phyloP scores from a whole-genome alignment of 1,284 basidiomycete species.

The Golubevia sp. region DNA sequence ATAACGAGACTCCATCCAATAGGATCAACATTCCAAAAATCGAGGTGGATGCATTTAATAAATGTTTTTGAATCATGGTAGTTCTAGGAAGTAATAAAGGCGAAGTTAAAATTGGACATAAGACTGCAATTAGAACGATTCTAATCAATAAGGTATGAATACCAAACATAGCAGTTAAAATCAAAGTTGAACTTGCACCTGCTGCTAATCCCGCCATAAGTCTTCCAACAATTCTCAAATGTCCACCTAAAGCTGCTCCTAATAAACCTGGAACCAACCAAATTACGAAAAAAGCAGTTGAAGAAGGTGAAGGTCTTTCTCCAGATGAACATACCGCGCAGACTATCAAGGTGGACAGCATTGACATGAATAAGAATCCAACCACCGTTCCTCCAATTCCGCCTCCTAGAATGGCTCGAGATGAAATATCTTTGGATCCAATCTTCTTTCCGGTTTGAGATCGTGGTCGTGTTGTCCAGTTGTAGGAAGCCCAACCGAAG shows the following conservation, averaged over 20 bases:
- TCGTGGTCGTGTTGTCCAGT: constrained; percentile 25
- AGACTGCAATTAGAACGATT: constrained; percentile 27
- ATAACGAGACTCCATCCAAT: constrained; percentile 40
- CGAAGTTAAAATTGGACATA: constrained; percentile 28
- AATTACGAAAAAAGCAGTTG: constrained; percentile 26
- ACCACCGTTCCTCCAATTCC: constrained; percentile 35
- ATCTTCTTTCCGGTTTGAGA: constrained; percentile 5
- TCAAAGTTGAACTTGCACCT: constrained; percentile 25
- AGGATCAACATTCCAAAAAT: constrained; percentile 36
- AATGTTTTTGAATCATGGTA: constrained; percentile 23
- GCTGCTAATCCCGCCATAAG: constrained; percentile 26
- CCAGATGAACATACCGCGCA: constrained; percentile 21
- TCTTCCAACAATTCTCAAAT: constrained; percentile 19
- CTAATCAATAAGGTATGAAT: constrained; percentile 44
- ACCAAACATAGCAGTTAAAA: constrained; percentile 45
- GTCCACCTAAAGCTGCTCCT: constrained; percentile 28
- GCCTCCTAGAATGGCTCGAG: constrained; percentile 19
- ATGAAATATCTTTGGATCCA: constrained; percentile 1
- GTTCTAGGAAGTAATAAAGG: constrained; percentile 27
- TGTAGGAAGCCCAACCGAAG: constrained; percentile 44
- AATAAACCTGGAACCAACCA: constrained; percentile 40
- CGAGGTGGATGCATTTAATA: constrained; percentile 43
- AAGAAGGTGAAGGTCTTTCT: constrained; percentile 13
- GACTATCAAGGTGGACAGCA: constrained; percentile 25
- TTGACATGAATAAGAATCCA: constrained; percentile 40